Conservation (phyloP, 2,329 filamentous ascomycete genomes). For the Xylariomycetidae sp. region DNA sequence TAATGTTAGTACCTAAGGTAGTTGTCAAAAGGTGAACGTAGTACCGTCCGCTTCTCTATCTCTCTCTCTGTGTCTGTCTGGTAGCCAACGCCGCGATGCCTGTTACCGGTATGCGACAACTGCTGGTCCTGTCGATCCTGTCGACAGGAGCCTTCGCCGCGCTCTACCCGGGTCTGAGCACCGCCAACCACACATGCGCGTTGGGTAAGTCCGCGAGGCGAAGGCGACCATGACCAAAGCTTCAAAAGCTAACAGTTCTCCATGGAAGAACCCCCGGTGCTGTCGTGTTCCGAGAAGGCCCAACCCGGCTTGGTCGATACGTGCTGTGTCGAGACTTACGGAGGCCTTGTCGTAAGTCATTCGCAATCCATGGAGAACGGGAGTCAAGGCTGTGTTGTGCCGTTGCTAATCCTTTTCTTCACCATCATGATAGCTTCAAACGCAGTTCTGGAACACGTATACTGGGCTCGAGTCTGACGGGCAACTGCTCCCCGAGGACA, state of each 20-base stretch:
- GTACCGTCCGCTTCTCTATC: too few relatives aligned
- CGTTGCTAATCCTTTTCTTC: slow-evolving; percentile 2
- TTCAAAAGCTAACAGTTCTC: too few relatives aligned
- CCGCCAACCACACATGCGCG: slow-evolving; percentile 51
- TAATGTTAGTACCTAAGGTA: too few relatives aligned
- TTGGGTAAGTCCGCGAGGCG: slow-evolving; percentile 29
- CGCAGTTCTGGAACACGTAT: slow-evolving; percentile 60
- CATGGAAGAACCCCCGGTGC: slow-evolving; percentile 25
- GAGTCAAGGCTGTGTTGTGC: not conserved
- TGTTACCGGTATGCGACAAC: too few relatives aligned
- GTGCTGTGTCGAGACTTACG: slow-evolving; percentile 61
- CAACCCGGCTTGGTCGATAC: slow-evolving; percentile 44
- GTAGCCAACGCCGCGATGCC: too few relatives aligned
- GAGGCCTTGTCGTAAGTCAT: slow-evolving; percentile 50
- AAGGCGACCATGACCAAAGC: not conserved
- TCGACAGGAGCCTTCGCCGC: slow-evolving; percentile 28
- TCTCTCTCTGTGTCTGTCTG: too few relatives aligned
- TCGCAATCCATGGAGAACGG: not conserved
- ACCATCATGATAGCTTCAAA: slow-evolving; percentile 39
- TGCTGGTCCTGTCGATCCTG: slow-evolving; percentile 22
- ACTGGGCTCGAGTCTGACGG: slow-evolving; percentile 53
- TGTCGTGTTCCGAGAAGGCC: slow-evolving; percentile 45
- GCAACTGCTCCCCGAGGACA: slow-evolving; percentile 50
- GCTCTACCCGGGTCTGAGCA: slow-evolving; percentile 38
- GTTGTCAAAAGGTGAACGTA: too few relatives aligned